Percentiles rank a stretch among this genome's conserved stretches.
Conservation (phyloP, 78 protist species). For the Isochrysis galbana region DNA sequence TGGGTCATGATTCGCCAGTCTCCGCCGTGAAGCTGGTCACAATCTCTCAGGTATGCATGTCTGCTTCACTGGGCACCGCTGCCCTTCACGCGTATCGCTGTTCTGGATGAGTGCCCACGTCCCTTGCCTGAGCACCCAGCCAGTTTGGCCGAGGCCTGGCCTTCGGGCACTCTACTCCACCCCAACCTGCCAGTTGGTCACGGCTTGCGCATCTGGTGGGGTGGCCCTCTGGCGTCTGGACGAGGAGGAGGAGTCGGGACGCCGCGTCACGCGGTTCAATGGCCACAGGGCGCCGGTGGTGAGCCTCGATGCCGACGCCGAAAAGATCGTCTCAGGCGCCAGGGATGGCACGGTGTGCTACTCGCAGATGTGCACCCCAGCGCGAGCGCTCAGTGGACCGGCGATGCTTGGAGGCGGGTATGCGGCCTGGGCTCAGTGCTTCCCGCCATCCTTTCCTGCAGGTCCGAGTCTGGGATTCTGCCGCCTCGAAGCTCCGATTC, state of each 20-base stretch:
- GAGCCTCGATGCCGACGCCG: neutral
- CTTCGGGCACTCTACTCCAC: too few relatives aligned
- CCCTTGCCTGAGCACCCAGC: too few relatives aligned
- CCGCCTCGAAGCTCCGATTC: neutral
- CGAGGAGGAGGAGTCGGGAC: neutral
- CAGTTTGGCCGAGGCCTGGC: too few relatives aligned
- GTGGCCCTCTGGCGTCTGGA: neutral
- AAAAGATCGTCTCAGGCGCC: neutral
- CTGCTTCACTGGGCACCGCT: too few relatives aligned
- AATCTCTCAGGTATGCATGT: neutral
- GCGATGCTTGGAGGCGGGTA: too few relatives aligned
- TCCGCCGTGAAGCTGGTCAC: neutral
- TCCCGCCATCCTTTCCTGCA: too few relatives aligned
- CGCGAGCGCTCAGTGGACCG: too few relatives aligned
- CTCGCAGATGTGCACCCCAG: too few relatives aligned
- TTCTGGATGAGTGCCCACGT: too few relatives aligned
- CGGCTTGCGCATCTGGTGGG: neutral
- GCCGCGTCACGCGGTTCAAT: neutral
- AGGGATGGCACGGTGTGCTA: neutral
- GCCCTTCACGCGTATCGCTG: too few relatives aligned
- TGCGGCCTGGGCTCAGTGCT: too few relatives aligned
- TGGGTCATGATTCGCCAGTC: neutral
- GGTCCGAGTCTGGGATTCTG: conserved; percentile 1
- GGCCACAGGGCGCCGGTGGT: conserved; percentile 3
- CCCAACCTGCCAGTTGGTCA: too few relatives aligned